phyloP scores from a whole-genome alignment of 768 basidiomycete genomes.

The Strobilomyces confusus region DNA sequence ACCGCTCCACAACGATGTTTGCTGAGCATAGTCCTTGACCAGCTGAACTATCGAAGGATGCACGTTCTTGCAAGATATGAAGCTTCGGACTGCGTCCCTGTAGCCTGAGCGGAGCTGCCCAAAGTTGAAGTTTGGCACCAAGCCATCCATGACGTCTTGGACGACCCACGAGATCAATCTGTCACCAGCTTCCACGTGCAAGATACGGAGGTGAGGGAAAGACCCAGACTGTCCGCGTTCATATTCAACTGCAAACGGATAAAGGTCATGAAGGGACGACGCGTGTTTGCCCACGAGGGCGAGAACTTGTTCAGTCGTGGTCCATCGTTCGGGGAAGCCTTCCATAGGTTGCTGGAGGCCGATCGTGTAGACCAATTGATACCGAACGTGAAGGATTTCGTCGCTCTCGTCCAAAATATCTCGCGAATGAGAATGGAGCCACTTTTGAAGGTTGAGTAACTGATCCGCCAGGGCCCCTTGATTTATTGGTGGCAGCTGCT shows the following conservation, averaged over 20 bases:
- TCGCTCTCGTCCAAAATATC: too few relatives aligned
- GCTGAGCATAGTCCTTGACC: too few relatives aligned
- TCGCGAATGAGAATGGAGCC: conserved; percentile 18
- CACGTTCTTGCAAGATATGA: conserved; percentile 18
- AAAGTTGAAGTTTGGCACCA: neutral
- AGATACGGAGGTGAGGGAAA: conserved; percentile 23
- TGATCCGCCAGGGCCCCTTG: neutral
- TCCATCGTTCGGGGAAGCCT: conserved; percentile 25
- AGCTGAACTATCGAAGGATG: neutral
- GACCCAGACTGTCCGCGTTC: neutral
- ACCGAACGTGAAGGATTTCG: conserved; percentile 1
- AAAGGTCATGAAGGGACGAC: neutral
- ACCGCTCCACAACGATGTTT: too few relatives aligned
- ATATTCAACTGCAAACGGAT: neutral
- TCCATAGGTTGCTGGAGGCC: conserved; percentile 27
- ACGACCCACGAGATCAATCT: conserved; percentile 9
- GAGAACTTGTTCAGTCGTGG: too few relatives aligned
- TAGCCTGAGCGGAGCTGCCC: too few relatives aligned
- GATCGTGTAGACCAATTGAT: conserved; percentile 36
- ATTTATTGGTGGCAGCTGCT: conserved; percentile 10
- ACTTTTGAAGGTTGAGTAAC: conserved; percentile 27
- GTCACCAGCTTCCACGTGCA: conserved; percentile 10
- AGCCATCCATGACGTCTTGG: neutral
- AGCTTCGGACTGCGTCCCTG: conserved; percentile 11
- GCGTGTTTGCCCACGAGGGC: conserved; percentile 21